Conservation (phyloP, 352 stramenopile genomes). For the Lagenidium giganteum region DNA sequence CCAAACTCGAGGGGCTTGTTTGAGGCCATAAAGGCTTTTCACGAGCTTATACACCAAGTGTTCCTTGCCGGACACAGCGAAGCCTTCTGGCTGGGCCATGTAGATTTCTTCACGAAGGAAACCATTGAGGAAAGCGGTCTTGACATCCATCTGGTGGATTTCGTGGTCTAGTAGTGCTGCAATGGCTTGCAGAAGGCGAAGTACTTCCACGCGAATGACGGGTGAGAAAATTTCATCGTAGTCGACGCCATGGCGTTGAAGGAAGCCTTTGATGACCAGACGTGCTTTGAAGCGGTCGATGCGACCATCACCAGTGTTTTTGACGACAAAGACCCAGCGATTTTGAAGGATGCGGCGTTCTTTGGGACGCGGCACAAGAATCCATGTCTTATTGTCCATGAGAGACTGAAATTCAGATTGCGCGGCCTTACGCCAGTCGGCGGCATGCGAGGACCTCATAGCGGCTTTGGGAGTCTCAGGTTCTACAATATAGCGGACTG, state of each 20-base stretch:
- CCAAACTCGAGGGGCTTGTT: constrained; percentile 13
- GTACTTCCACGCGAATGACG: constrained; percentile 5
- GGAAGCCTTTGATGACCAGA: constrained; percentile 3
- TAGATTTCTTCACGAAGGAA: constrained; percentile 15
- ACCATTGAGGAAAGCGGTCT: constrained; percentile 19
- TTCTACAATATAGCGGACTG: constrained; percentile 5
- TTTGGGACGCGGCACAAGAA: constrained; percentile 1
- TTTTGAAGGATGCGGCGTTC: not conserved
- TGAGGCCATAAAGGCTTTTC: constrained; percentile 17
- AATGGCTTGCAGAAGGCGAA: constrained; percentile 3
- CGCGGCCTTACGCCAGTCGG: not conserved
- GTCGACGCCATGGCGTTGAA: constrained; percentile 1
- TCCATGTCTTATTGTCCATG: constrained; percentile 4
- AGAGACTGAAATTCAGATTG: constrained; percentile 2
- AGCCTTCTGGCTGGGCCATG: constrained; percentile 12
- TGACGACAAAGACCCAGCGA: constrained; percentile 8
- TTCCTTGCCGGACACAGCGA: constrained; percentile 7
- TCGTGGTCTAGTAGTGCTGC: constrained; percentile 12
- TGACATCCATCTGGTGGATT: constrained; percentile 24
- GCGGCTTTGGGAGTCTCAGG: not conserved
- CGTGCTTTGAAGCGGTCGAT: constrained; percentile 5
- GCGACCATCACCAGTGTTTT: not conserved
- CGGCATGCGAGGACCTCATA: not conserved
- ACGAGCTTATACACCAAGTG: constrained; percentile 6
- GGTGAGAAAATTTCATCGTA: constrained; percentile 3